Base-by-base conservation (phyloP, 805 yeast species). In the Candida orba region DNA sequence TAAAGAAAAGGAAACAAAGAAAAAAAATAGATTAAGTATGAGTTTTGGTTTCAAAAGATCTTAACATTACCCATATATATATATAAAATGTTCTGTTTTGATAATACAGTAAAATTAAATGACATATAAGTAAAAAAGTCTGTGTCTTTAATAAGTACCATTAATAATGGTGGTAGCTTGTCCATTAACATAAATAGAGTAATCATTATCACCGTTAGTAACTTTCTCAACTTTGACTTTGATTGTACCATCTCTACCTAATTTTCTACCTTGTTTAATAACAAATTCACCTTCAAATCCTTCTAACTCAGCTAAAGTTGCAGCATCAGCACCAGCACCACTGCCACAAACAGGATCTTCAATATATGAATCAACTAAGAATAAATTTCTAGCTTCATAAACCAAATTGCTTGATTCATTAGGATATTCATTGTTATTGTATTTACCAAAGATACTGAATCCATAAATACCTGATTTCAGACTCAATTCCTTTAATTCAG, bases 331-430 rank as follows among this genome's bases (percentile, higher is more conserved):
- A 13, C 59, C 60, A 2, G 68, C 62, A n/a, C 79, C 79, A 47
- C 72, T 65, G 3, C 80, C 80, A 55, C 79, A 75, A 8, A 72
- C 79, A 1, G 79, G 79, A 52, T 75, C 80, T 46, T 75, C 80
- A 14, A 37, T 24, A 31, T 25, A 34, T 10, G 65, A 67, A 3
- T 44, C 50, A 5, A 27, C 40, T 1, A 72, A 69, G 3, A 69
- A 68, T 53, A 74, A 70, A 12, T 74, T 72, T 49, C 80, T 63
- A 43, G 71, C 65, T 49, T 68, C 73, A 44, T 58, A 63, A 20
- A 41, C 40, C 5, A 17, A 25, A 13, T 41, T 35, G 13, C 22
- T 15, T 15, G 40, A 22, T 36, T 60, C 63, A 34, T 44, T 30
- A 8, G 32, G 23, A 18, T 22, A 37, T n/a, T 41, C 39, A 27